Base-by-base conservation (phyloP, 2,329 filamentous ascomycete species). In the Xylaria sp. region DNA sequence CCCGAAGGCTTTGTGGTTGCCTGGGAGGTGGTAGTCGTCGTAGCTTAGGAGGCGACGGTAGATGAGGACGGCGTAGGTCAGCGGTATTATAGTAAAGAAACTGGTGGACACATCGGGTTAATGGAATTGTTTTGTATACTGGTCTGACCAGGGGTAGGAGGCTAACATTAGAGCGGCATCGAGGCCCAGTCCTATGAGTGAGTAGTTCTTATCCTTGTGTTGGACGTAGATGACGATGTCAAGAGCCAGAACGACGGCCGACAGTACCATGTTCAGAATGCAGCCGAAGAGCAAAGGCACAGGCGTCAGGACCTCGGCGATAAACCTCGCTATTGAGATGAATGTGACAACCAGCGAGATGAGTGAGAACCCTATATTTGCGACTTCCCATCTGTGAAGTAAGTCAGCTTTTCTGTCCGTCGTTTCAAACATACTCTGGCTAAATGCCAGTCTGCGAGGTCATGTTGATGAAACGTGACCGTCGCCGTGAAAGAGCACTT, bases 241-340 rank as follows among this genome's bases (percentile, higher is more conserved):
- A 29, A 89, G 79, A 1, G 79, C 83, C 27, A 88, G 78, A 29
- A 85, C 84, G 42, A 81, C 82, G 6, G 79, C 71, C 0, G 85
- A 81, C 23, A 85, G 82, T 0, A 82, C 80, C 51, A 85, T 70
- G 72, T 87, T 88, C 73, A 88, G 71, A 65, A 84, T 76, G 68
- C 87, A 84, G 21, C 82, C 83, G 69, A 85, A 83, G 3, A 88
- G 77, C 80, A 89, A 82, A 5, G 83, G 83, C 76, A 86, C 84
- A 1, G 87, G 86, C 12, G 87, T 88, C 63, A 89, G 75, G 0
- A 83, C 81, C 75, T 88, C 85, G 35, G 82, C 79, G 57, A 82
- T 79, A 66, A 81, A 83, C 71, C 79, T 83, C 51, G 79, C 82
- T 37, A 87, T 80, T 70, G 87, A 84, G 66, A 84, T 73, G 50